These are phyloP conservation scores for Nannizziopsis barbatae DNA, from an alignment of 2,329 filamentous ascomycete species.

Conservation along the genomic window DNA sequence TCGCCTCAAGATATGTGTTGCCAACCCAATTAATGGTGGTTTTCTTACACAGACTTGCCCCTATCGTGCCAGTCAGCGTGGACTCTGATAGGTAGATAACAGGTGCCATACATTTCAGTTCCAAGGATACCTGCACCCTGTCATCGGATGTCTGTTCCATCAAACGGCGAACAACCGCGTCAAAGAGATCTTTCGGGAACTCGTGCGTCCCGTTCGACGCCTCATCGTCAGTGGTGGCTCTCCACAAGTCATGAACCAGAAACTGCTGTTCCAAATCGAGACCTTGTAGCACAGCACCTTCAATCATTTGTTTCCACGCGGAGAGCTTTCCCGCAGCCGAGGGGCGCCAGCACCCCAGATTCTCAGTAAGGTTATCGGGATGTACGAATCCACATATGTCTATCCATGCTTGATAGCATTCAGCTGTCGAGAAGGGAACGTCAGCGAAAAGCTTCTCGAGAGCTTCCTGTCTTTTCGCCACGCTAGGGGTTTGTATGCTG, in stretches of 20 bases:
- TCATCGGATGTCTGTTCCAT: conserved; percentile 20
- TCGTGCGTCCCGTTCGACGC: conserved; percentile 18
- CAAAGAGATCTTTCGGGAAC: conserved; percentile 28
- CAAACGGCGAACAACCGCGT: conserved; percentile 30
- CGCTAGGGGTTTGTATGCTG: conserved; percentile 8
- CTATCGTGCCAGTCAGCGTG: conserved; percentile 19
- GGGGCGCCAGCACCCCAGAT: conserved; percentile 34
- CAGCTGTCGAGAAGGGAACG: conserved; percentile 42
- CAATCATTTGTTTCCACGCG: conserved; percentile 39
- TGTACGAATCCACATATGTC: conserved; percentile 45
- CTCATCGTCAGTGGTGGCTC: conserved; percentile 28
- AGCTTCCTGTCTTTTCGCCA: conserved; percentile 20
- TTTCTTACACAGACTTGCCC: conserved; percentile 31
- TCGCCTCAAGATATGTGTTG: conserved; percentile 31
- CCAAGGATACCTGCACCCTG: conserved; percentile 16
- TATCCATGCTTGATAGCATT: conserved; percentile 43
- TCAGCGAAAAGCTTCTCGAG: conserved; percentile 37
- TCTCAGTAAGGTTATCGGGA: conserved; percentile 13
- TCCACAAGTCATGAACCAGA: conserved; percentile 33
- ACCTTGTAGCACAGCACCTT: conserved; percentile 31
- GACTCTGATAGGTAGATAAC: neutral
- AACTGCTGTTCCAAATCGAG: conserved; percentile 35
- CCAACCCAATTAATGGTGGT: conserved; percentile 30
- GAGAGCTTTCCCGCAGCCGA: conserved; percentile 38
- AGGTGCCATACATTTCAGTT: conserved; percentile 29